These are phyloP conservation scores for Globisporangium megalacanthum DNA, from an alignment of 352 stramenopile species.

Conservation along the genomic window DNA sequence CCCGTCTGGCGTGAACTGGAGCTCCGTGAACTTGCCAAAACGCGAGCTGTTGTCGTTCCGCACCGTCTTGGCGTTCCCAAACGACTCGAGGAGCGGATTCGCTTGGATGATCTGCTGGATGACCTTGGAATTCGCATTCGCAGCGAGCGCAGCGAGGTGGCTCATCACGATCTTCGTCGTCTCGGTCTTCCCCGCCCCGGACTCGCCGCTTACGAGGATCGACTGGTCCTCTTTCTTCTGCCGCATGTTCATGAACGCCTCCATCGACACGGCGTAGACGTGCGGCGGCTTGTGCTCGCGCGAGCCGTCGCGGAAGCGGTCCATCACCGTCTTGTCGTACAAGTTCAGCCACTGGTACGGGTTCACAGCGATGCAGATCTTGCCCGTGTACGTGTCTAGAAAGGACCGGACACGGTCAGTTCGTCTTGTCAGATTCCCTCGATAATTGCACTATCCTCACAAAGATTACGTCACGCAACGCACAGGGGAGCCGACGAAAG, in stretches of 20 bases:
- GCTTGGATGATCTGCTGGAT: conserved; percentile 83
- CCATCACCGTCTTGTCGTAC: conserved; percentile 76
- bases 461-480: not conserved
- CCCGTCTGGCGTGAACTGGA: conserved; percentile 50
- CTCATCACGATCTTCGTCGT: conserved; percentile 88
- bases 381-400: conserved; percentile 93
- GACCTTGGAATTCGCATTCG: conserved; percentile 55
- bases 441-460: not conserved
- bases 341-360: conserved; percentile 93
- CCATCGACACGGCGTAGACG: conserved; percentile 74
- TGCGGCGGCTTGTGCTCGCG: conserved; percentile 62
- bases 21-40: conserved; percentile 52
- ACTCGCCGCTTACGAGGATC: conserved; percentile 86
- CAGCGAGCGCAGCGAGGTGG: conserved; percentile 70
- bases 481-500: conserved; percentile 74
- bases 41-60: conserved; percentile 46
- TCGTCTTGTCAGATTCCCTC: not conserved
- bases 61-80: conserved; percentile 66
- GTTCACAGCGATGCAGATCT: conserved; percentile 97
- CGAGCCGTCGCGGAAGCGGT: conserved; percentile 73
- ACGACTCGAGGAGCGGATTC: conserved; percentile 80
- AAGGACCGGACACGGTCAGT: not conserved
- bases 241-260: conserved; percentile 75
- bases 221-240: conserved; percentile 67
- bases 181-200: conserved; percentile 86